A percentile compares a stretch with the other conserved stretches of the same genome.
Conservation (phyloP, 2,329 filamentous ascomycete genomes). For the Teratosphaeria zuluensis region DNA sequence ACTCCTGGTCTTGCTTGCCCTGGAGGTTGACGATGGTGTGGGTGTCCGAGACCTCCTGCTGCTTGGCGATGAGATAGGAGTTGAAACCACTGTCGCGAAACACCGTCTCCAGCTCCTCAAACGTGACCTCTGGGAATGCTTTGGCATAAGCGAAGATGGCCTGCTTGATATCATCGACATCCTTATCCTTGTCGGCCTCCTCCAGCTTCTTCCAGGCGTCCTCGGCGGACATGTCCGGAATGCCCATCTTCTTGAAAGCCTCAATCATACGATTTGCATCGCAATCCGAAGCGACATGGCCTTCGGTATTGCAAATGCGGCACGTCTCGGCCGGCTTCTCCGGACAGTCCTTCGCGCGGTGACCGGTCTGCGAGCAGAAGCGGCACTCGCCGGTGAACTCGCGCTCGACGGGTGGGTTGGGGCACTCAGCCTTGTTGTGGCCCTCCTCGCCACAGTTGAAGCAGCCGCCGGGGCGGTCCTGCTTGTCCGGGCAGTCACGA, state of each 20-base stretch:
- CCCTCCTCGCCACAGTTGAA: constrained; percentile 52
- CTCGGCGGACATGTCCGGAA: constrained; percentile 34
- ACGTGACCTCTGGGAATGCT: constrained; percentile 47
- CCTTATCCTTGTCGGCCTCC: constrained; percentile 42
- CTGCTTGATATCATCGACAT: constrained; percentile 54
- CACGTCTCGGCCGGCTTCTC: constrained; percentile 47
- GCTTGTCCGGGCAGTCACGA: constrained; percentile 40
- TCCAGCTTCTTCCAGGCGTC: constrained; percentile 50
- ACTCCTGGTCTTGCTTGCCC: constrained; percentile 48
- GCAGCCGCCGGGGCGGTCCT: constrained; percentile 35
- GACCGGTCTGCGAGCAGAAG: constrained; percentile 45
- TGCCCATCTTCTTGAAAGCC: constrained; percentile 34
- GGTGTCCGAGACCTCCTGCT: constrained; percentile 42
- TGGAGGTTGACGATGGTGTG: constrained; percentile 65
- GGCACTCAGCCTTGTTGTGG: constrained; percentile 54
- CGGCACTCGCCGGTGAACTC: constrained; percentile 51
- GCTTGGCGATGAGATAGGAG: constrained; percentile 55
- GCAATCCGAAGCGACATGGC: constrained; percentile 45
- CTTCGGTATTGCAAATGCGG: constrained; percentile 50
- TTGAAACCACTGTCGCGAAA: constrained; percentile 47
- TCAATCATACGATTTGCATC: constrained; percentile 51
- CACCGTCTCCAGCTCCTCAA: constrained; percentile 50
- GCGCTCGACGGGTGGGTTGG: constrained; percentile 44
- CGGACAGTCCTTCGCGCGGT: constrained; percentile 55
- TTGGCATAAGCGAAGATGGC: constrained; percentile 48